Percentiles rank a stretch among this genome's conserved stretches.
phyloP scores from a whole-genome alignment of 352 stramenopile genomes.

The Saprolegnia diclina region DNA sequence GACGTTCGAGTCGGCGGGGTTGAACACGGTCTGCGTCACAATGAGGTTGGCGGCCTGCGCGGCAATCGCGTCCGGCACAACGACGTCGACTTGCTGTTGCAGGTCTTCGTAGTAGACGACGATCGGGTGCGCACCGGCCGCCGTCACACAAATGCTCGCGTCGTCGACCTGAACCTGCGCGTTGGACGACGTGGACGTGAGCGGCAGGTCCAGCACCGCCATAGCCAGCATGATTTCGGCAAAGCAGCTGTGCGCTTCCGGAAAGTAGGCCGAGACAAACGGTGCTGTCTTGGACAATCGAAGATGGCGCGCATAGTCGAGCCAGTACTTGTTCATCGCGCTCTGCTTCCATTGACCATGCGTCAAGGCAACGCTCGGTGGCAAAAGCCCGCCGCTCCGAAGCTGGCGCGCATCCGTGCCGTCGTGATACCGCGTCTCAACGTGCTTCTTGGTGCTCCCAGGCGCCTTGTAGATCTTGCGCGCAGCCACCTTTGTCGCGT shows the following conservation, averaged over 20 bases:
- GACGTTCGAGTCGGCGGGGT: slow-evolving; percentile 28
- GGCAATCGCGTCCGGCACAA: slow-evolving; percentile 32
- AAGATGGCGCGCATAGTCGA: slow-evolving; percentile 46
- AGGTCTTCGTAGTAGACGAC: slow-evolving; percentile 56
- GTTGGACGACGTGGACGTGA: background rate
- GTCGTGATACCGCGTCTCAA: slow-evolving; percentile 17
- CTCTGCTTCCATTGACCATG: background rate
- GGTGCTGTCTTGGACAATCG: background rate
- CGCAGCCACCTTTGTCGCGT: slow-evolving; percentile 11
- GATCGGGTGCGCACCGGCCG: slow-evolving; percentile 25
- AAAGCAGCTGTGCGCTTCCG: slow-evolving; percentile 38
- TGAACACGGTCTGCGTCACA: slow-evolving; percentile 44
- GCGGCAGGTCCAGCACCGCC: slow-evolving; percentile 44
- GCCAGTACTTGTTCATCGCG: slow-evolving; percentile 50
- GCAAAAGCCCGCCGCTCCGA: background rate
- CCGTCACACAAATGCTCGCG: background rate
- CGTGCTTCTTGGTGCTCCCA: slow-evolving; percentile 9
- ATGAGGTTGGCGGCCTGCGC: slow-evolving; percentile 32
- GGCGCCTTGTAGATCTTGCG: slow-evolving; percentile 22
- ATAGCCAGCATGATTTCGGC: slow-evolving; percentile 53
- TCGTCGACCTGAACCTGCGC: background rate
- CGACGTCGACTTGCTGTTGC: slow-evolving; percentile 27
- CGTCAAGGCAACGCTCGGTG: background rate
- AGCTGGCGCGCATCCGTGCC: slow-evolving; percentile 6
- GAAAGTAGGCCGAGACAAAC: slow-evolving; percentile 59